Evolutionary conservation across 2,329 filamentous ascomycete genomes (phyloP).

Genomic region (Westerdykella aurantiaca): DNA sequence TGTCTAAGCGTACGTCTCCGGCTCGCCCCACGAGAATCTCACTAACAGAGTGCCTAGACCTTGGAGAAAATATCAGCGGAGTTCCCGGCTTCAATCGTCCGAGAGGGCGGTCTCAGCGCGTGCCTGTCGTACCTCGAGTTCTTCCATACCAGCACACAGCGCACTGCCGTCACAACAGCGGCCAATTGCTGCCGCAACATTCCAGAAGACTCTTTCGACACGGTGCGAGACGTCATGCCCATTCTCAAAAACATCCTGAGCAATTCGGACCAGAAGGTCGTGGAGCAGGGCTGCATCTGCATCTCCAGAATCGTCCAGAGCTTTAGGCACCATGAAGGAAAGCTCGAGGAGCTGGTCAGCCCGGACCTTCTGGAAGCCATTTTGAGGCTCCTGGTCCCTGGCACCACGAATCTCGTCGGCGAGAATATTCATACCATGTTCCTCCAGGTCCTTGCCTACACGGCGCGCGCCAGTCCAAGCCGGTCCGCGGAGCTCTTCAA

Average conservation of each 20-base stretch:
- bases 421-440: constrained; percentile 96
- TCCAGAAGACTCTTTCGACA: constrained; percentile 84
- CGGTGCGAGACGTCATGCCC: constrained; percentile 93
- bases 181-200: constrained; percentile 98
- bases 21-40: not conserved
- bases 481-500: constrained; percentile 88
- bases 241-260: constrained; percentile 83
- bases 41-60: constrained; percentile 47
- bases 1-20: constrained; percentile 64
- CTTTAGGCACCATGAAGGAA: constrained; percentile 81
- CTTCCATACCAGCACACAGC: constrained; percentile 93
- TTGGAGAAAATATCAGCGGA: constrained; percentile 96
- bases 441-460: constrained; percentile 82
- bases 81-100: constrained; percentile 90
- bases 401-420: constrained; percentile 91
- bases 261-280: constrained; percentile 92
- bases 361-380: constrained; percentile 80
- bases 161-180: constrained; percentile 92
- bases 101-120: constrained; percentile 91
- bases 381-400: constrained; percentile 79
- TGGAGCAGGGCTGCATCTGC: constrained; percentile 93
- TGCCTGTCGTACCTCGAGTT: constrained; percentile 95
- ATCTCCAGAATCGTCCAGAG: constrained; percentile 95
- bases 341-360: constrained; percentile 88
- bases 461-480: constrained; percentile 78